Base-by-base conservation (phyloP, 345 rosid genomes). In the Kernera saxatilis region DNA sequence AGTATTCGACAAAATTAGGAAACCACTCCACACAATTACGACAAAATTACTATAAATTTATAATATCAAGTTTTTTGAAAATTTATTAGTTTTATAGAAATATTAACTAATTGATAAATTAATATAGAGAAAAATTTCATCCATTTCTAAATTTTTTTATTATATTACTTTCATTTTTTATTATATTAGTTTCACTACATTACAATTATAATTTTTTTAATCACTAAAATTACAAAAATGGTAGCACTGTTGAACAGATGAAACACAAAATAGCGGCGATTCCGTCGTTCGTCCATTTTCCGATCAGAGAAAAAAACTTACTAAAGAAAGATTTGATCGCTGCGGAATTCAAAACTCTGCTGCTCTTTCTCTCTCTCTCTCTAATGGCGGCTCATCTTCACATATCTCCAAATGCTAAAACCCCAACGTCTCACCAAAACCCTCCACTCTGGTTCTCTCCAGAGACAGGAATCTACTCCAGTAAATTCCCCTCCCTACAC, bases 381-480 rank as follows among this genome's bases (percentile, higher is more conserved):
- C 67, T 41, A 5, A 75, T 75, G 75, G 77, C 77, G 61, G 19
- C 70, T 35, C 64, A 44, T 21, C 44, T 54, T 33, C 79, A 68
- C 64, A 52, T 51, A 17, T 9, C 56, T 8, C 39, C 37, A 50
- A 49, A 59, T 51, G 3, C 69, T 44, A 75, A 61, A 61, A 69
- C 62, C 69, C 43, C n/a, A 64, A 55, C 18, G 21, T 35, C 71
- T 46, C 77, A 46, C 52, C 68, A 52, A 44, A 61, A 19, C 35
- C 29, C 35, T 61, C 79, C 79, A 22, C 35, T 21, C 13, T 70
- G 80, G 80, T 76, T 70, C 72, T 76, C 72, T 11, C 68, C 76
- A 2, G 17, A 39, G 10, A 64, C 80, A 26, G 98, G 97, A 58
- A 83, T 88, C 74, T 90, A 78, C 79, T 8, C 45, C 55, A 88